Evolutionary conservation across 2,329 filamentous ascomycete species (phyloP), one percentile per base, ranked within the genome.

Genomic region (Ophiostoma perfectum): DNA sequence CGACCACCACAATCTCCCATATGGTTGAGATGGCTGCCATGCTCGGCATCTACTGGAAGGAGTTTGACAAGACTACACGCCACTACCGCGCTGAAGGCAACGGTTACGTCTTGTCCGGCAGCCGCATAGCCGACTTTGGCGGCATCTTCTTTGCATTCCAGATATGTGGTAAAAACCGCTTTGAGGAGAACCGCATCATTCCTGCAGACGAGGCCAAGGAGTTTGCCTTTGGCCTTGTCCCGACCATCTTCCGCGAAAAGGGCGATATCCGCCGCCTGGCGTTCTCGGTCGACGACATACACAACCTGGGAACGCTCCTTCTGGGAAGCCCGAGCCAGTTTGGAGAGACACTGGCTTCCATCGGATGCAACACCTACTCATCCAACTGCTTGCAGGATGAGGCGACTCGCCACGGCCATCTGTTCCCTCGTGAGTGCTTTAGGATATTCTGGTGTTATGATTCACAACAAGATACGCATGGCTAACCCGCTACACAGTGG

Each of bases 41-140:
- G 69, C 76, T 86, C 16, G 83, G 85, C 7, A 78, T 87, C 7
- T 81, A 87, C 74, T 87, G 85, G 85, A 84, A 83, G 70, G 82
- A 84, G 67, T 87, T 87, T 71, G 82, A 86, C 72, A 78, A 82
- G 45, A 80, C 75, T 8, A 76, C 75, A 12, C 82, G 85, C 71
- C 80, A 80, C 18, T 83, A 86, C 65, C 81, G 81, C n/a, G 84
- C 80, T 4, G 83, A 85, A 67, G 84, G 84, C 36, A 86, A 86
- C 70, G 83, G 83, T 3, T 84, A 81, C 73, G 78, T 83, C 70
- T 76, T 85, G 2, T 78, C 81, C 1, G 83, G 83, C 5, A 77
- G 78, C 62, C 76, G 80, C 38, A 73, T 81, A 3, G 74, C 75
- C 39, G 84, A 86, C 4, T 77, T 86, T 0, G 85, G 85, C 6